Evolutionary conservation across 371 early-diverging fungal genomes (phyloP).

Genomic region (Parasitella parasitica): DNA sequence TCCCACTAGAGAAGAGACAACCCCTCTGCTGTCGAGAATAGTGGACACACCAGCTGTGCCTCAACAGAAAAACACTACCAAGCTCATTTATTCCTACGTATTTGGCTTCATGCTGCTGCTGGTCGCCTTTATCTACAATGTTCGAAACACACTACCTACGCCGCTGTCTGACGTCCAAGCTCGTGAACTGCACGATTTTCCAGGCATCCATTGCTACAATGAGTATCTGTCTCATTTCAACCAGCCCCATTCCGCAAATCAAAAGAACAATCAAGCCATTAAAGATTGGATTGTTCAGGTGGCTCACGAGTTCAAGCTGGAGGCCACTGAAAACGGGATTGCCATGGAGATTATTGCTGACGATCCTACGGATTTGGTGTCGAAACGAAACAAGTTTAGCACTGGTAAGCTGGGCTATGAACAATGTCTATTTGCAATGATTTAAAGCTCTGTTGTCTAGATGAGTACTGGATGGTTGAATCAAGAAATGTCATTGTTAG

Average conservation of each 20-base stretch:
- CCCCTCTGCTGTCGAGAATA: slow-evolving; percentile 2
- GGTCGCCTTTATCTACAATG: slow-evolving; percentile 9
- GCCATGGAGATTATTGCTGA: slow-evolving; percentile 50
- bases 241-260: slow-evolving; percentile 58
- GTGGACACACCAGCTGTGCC: slow-evolving; percentile 6
- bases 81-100: slow-evolving; percentile 19
- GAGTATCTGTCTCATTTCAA: slow-evolving; percentile 51
- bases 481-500: slow-evolving; percentile 41
- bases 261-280: slow-evolving; percentile 37
- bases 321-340: slow-evolving; percentile 36
- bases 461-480: slow-evolving; percentile 49
- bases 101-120: slow-evolving; percentile 22
- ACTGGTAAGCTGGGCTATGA: no score
- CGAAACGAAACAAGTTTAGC: slow-evolving; percentile 28
- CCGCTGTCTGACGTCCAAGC: slow-evolving; percentile 51
- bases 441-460: no score
- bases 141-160: slow-evolving; percentile 38
- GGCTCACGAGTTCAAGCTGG: slow-evolving; percentile 38
- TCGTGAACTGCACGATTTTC: slow-evolving; percentile 29
- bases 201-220: slow-evolving; percentile 55
- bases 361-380: slow-evolving; percentile 32
- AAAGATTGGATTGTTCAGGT: slow-evolving; percentile 42
- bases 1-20: slow-evolving; percentile 3
- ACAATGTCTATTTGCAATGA: no score
- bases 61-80: neutral